These are phyloP conservation scores for Ustilago hordei DNA, from an alignment of 1,284 basidiomycete species.

Conservation along the genomic window DNA sequence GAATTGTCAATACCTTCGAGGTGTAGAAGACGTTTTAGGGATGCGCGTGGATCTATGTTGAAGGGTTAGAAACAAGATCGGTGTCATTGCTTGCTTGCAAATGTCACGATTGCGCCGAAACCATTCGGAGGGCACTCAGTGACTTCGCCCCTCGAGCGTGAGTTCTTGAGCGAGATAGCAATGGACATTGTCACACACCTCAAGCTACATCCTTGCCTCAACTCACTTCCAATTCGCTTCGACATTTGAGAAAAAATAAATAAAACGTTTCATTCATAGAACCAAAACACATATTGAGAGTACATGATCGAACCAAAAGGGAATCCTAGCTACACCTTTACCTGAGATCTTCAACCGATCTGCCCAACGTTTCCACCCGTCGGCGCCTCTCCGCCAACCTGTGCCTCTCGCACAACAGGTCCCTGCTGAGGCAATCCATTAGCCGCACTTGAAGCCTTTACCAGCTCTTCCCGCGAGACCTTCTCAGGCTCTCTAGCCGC, in stretches of 20 bases:
- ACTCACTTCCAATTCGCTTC: neutral
- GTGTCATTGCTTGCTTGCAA: too few relatives aligned
- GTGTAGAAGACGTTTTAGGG: too few relatives aligned
- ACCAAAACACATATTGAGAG: neutral
- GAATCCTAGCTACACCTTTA: neutral
- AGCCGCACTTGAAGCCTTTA: slow-evolving; percentile 46
- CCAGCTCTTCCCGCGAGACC: slow-evolving; percentile 52
- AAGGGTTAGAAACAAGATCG: too few relatives aligned
- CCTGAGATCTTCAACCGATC: slow-evolving; percentile 29
- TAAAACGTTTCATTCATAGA: neutral
- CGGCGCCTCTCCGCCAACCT: slow-evolving; percentile 16
- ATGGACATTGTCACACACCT: too few relatives aligned
- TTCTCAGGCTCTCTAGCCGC: slow-evolving; percentile 56
- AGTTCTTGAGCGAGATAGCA: too few relatives aligned
- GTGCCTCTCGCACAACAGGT: slow-evolving; percentile 58
- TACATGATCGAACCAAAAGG: slow-evolving; percentile 3
- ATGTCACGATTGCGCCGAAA: too few relatives aligned
- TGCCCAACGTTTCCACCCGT: slow-evolving; percentile 35
- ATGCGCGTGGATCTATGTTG: too few relatives aligned
- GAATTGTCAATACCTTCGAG: too few relatives aligned
- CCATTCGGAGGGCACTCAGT: too few relatives aligned
- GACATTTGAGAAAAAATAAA: neutral
- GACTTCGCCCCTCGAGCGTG: too few relatives aligned
- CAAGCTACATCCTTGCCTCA: too few relatives aligned
- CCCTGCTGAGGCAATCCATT: slow-evolving; percentile 65